phyloP scores from a whole-genome alignment of 2,329 filamentous ascomycete genomes.

The Epichloe typhina region DNA sequence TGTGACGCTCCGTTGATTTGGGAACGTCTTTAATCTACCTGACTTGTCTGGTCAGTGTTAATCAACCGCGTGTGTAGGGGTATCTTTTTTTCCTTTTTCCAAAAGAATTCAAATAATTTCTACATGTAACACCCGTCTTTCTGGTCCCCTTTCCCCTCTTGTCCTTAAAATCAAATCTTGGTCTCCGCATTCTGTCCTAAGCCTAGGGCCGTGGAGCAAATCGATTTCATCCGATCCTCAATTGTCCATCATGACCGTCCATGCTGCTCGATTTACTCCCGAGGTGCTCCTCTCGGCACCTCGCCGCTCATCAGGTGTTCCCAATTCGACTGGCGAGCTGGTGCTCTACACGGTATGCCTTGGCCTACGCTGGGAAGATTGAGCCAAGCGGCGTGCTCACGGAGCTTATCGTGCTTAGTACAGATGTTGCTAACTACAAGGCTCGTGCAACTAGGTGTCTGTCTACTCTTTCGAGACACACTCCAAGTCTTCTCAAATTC shows the following conservation, averaged over 20 bases:
- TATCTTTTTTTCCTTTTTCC: no score
- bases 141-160: no score
- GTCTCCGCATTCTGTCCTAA: not conserved
- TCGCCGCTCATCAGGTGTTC: conserved; percentile 54
- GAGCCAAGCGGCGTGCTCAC: not conserved
- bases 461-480: conserved; percentile 73
- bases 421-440: not conserved
- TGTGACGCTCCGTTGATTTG: no score
- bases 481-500: conserved; percentile 52
- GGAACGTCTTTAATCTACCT: no score
- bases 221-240: not conserved
- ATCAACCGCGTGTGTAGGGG: no score
- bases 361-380: not conserved
- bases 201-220: not conserved
- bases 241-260: conserved; percentile 47
- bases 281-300: conserved; percentile 66
- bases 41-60: no score
- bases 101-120: no score
- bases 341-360: conserved; percentile 49
- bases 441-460: conserved; percentile 33
- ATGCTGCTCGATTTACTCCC: conserved; percentile 59
- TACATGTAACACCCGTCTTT: not conserved
- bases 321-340: conserved; percentile 53
- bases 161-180: not conserved
- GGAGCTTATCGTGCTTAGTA: not conserved